Evolutionary conservation across 2,329 filamentous ascomycete genomes (phyloP).

Genomic region (Clarireedia sp.): DNA sequence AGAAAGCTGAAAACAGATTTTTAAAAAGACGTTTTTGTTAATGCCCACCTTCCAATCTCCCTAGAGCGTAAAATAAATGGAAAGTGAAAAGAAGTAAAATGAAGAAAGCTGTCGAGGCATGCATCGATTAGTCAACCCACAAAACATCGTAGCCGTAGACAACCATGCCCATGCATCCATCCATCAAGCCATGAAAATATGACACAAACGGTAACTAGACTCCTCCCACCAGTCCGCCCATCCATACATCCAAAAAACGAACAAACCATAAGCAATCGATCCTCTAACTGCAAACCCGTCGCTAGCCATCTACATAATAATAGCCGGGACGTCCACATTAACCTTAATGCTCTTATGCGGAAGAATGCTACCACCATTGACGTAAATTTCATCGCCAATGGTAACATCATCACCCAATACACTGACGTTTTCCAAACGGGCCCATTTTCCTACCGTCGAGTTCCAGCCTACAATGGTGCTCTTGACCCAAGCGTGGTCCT

Average conservation of each 20-base stretch:
- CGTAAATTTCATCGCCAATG: conserved; percentile 96
- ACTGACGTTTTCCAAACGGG: conserved; percentile 94
- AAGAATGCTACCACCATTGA: conserved; percentile 90
- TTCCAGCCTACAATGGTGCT: conserved; percentile 98
- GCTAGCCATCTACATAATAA: conserved; percentile 50
- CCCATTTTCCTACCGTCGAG: conserved; percentile 91
- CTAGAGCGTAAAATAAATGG: not conserved
- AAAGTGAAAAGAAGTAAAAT: not conserved
- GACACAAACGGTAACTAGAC: no score
- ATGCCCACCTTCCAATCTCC: not conserved
- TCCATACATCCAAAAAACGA: not conserved
- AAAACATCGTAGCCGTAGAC: not conserved
- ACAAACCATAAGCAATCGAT: not conserved
- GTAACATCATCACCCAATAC: conserved; percentile 96
- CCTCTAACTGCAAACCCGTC: not conserved
- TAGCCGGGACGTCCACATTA: conserved; percentile 77
- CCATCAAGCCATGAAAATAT: not conserved
- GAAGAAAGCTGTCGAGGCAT: not conserved
- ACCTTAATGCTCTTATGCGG: conserved; percentile 99
- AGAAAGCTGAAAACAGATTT: not conserved
- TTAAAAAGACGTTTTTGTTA: not conserved
- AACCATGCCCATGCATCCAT: not conserved
- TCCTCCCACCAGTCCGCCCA: not conserved
- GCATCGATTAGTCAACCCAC: not conserved
- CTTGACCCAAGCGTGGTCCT: conserved; percentile 99